phyloP scores from a whole-genome alignment of 371 early-diverging fungal genomes.

The Rhizomucor pusillus region DNA sequence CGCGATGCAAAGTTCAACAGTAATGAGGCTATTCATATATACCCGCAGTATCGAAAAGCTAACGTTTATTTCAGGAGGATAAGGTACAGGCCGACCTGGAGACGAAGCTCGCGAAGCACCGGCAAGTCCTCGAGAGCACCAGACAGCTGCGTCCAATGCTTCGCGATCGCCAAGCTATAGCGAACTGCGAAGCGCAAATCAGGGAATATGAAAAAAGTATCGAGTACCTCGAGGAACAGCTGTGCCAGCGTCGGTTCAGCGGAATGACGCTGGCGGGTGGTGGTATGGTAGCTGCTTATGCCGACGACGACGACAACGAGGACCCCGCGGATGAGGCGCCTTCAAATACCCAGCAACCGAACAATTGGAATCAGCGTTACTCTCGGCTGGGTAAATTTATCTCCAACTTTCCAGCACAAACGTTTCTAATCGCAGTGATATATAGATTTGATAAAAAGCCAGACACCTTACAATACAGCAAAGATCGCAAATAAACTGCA shows the following conservation, averaged over 20 bases:
- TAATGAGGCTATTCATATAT: no score
- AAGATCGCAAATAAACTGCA: slow-evolving; percentile 85
- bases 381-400: slow-evolving; percentile 50
- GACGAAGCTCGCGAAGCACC: slow-evolving; percentile 57
- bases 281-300: background rate
- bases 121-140: slow-evolving; percentile 67
- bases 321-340: slow-evolving; percentile 6
- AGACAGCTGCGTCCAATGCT: slow-evolving; percentile 66
- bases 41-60: no score
- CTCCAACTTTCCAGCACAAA: background rate
- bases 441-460: slow-evolving; percentile 69
- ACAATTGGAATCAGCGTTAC: slow-evolving; percentile 26
- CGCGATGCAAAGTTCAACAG: no score
- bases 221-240: slow-evolving; percentile 75
- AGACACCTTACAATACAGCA: slow-evolving; percentile 75
- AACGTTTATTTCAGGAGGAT: no score
- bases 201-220: slow-evolving; percentile 79
- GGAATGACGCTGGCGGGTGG: background rate
- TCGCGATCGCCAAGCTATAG: slow-evolving; percentile 64
- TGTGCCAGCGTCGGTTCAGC: slow-evolving; percentile 31
- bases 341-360: background rate
- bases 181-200: slow-evolving; percentile 79
- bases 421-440: background rate
- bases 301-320: slow-evolving; percentile 1
- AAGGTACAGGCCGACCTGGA: background rate